A percentile compares a stretch with the other conserved stretches of the same genome.
These are phyloP conservation scores for Cladobotryum protrusum DNA, from an alignment of 2,329 filamentous ascomycete species.

Conservation along the genomic window DNA sequence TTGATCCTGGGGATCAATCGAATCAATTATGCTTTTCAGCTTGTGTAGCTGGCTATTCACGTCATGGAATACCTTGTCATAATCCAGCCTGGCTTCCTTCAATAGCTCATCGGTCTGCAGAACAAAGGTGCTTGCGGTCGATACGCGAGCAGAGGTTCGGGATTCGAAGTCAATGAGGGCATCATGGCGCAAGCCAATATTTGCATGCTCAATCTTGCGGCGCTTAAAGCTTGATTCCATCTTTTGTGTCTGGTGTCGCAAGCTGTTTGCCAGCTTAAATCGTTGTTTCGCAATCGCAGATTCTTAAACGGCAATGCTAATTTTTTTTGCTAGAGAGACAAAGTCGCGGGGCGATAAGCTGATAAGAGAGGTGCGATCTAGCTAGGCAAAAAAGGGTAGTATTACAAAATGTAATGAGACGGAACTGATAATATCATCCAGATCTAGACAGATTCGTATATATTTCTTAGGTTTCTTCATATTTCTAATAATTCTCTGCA, in stretches of 20 bases:
- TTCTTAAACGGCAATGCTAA: not conserved
- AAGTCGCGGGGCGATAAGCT: not conserved
- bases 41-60: slow-evolving; percentile 45
- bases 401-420: not conserved
- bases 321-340: slow-evolving; percentile 3
- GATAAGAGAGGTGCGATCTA: not conserved
- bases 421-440: too few relatives aligned
- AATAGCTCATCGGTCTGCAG: slow-evolving; percentile 55
- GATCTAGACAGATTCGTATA: too few relatives aligned
- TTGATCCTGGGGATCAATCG: slow-evolving; percentile 42
- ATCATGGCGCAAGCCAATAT: slow-evolving; percentile 27
- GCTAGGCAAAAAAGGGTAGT: not conserved
- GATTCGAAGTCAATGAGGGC: slow-evolving; percentile 37
- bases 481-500: too few relatives aligned
- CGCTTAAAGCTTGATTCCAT: slow-evolving; percentile 46
- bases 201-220: slow-evolving; percentile 40
- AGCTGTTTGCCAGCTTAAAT: too few relatives aligned
- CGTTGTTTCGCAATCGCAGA: too few relatives aligned
- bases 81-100: slow-evolving; percentile 48
- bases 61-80: slow-evolving; percentile 40
- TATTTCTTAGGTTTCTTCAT: too few relatives aligned
- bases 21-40: slow-evolving; percentile 48
- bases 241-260: slow-evolving; percentile 7
- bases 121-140: slow-evolving; percentile 49
- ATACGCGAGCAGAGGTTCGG: slow-evolving; percentile 33